These are phyloP conservation scores for Claviceps humidiphila DNA, from an alignment of 2,329 filamentous ascomycete genomes.

Conservation along the genomic window DNA sequence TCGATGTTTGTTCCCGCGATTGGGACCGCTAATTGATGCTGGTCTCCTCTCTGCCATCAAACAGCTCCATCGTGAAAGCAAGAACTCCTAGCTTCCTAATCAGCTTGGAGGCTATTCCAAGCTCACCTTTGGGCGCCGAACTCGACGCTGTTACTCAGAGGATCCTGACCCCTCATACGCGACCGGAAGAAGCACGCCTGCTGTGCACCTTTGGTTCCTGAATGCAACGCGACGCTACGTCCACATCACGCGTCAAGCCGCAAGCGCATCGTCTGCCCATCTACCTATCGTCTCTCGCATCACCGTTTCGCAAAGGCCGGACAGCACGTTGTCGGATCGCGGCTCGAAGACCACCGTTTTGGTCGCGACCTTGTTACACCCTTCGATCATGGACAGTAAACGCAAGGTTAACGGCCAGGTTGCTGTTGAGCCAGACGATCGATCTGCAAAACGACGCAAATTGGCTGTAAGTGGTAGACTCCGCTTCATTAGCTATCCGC, in stretches of 20 bases:
- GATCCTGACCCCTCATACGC: neutral
- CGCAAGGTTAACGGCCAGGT: slow-evolving; percentile 38
- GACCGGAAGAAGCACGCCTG: slow-evolving; percentile 1
- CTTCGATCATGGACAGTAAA: slow-evolving; percentile 39
- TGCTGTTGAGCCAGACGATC: slow-evolving; percentile 34
- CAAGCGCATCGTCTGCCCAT: slow-evolving; percentile 4
- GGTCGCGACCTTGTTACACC: slow-evolving; percentile 11
- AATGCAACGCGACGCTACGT: slow-evolving; percentile 8
- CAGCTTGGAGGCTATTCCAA: neutral
- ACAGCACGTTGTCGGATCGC: neutral
- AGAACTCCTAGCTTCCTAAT: neutral
- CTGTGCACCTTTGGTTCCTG: slow-evolving; percentile 1
- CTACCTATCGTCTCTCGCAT: neutral
- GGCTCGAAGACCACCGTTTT: neutral
- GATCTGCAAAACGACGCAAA: slow-evolving; percentile 43
- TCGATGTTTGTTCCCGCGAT: neutral
- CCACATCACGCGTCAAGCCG: slow-evolving; percentile 11
- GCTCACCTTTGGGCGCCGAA: neutral
- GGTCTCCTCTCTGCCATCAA: slow-evolving; percentile 2
- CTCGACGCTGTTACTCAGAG: neutral
- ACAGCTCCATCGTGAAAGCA: neutral
- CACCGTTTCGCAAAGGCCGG: neutral
- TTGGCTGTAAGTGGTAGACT: slow-evolving; percentile 27
- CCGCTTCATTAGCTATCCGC: neutral
- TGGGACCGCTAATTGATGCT: slow-evolving; percentile 7